phyloP scores from a whole-genome alignment of 2,329 filamentous ascomycete genomes.

The Fusarium incarnatum region DNA sequence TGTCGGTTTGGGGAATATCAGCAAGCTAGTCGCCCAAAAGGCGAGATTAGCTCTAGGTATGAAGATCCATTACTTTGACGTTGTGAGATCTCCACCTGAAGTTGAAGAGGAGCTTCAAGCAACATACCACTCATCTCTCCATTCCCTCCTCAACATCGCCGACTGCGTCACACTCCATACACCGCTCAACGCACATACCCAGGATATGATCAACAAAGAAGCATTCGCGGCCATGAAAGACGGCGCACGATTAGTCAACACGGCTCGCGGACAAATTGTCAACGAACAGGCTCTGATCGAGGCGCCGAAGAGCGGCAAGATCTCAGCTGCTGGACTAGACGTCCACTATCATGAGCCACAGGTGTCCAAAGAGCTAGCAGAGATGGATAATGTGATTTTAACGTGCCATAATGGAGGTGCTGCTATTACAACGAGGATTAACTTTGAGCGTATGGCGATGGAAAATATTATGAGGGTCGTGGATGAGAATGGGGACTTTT shows the following conservation, averaged over 20 bases:
- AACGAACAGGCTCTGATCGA: constrained; percentile 62
- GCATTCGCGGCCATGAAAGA: constrained; percentile 56
- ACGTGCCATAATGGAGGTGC: constrained; percentile 54
- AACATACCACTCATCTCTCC: constrained; percentile 47
- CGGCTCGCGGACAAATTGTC: constrained; percentile 63
- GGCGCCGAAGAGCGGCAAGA: constrained; percentile 59
- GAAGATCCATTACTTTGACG: constrained; percentile 65
- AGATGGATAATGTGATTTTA: constrained; percentile 55
- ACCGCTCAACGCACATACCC: constrained; percentile 39
- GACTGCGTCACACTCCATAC: constrained; percentile 53
- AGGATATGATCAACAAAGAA: constrained; percentile 29
- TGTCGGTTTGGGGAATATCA: constrained; percentile 62
- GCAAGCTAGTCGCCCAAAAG: constrained; percentile 60
- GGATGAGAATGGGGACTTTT: constrained; percentile 32
- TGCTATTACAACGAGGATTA: constrained; percentile 54
- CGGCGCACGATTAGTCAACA: constrained; percentile 63
- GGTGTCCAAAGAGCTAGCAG: constrained; percentile 54
- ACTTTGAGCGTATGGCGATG: constrained; percentile 51
- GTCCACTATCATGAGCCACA: constrained; percentile 66
- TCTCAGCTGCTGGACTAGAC: constrained; percentile 63
- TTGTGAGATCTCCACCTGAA: constrained; percentile 43
- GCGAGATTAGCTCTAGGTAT: constrained; percentile 61
- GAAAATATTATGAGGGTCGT: constrained; percentile 42
- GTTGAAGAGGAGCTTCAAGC: constrained; percentile 48
- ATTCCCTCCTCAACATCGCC: constrained; percentile 44